These are phyloP conservation scores for Malassezia dermatis DNA, from an alignment of 1,284 basidiomycete species.

Conservation along the genomic window DNA sequence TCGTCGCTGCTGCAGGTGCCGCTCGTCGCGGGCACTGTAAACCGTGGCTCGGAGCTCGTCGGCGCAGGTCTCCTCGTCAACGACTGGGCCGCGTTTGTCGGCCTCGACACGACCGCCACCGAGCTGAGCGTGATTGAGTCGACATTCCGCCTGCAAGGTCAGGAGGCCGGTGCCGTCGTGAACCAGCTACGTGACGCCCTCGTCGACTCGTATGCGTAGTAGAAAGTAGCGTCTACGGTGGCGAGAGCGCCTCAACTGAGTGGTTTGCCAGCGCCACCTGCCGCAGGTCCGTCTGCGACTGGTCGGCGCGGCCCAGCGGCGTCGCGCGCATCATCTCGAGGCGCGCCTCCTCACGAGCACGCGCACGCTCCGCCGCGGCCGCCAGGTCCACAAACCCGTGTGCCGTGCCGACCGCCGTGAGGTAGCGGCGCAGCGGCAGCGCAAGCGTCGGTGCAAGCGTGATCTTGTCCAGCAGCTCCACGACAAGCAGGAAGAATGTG, in stretches of 20 bases:
- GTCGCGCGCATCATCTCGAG: slow-evolving; percentile 1
- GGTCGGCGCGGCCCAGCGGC: slow-evolving; percentile 4
- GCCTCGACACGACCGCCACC: slow-evolving; percentile 66
- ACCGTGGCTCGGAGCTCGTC: slow-evolving; percentile 93
- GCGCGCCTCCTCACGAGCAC: slow-evolving; percentile 11
- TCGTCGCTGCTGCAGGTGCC: slow-evolving; percentile 89
- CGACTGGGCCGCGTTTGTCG: slow-evolving; percentile 86
- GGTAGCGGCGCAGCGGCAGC: slow-evolving; percentile 11
- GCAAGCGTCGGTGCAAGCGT: slow-evolving; percentile 9
- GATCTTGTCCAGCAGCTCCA: slow-evolving; percentile 36
- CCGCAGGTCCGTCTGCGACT: slow-evolving; percentile 8
- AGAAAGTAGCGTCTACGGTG: background rate
- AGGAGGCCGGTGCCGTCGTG: slow-evolving; percentile 31
- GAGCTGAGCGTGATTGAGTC: slow-evolving; percentile 98
- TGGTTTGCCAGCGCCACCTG: slow-evolving; percentile 5
- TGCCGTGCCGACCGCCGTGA: slow-evolving; percentile 9
- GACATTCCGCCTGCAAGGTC: slow-evolving; percentile 58
- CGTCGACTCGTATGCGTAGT: slow-evolving; percentile 43
- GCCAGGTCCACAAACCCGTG: slow-evolving; percentile 7
- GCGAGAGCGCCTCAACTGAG: slow-evolving; percentile 4
- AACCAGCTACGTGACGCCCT: slow-evolving; percentile 43
- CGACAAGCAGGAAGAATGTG: slow-evolving; percentile 39
- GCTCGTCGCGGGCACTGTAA: slow-evolving; percentile 91
- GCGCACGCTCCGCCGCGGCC: slow-evolving; percentile 8
- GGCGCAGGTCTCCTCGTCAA: slow-evolving; percentile 96